Evolutionary conservation across 768 basidiomycete genomes (phyloP).

Genomic region (Rhodosporidiobolus odoratus): DNA sequence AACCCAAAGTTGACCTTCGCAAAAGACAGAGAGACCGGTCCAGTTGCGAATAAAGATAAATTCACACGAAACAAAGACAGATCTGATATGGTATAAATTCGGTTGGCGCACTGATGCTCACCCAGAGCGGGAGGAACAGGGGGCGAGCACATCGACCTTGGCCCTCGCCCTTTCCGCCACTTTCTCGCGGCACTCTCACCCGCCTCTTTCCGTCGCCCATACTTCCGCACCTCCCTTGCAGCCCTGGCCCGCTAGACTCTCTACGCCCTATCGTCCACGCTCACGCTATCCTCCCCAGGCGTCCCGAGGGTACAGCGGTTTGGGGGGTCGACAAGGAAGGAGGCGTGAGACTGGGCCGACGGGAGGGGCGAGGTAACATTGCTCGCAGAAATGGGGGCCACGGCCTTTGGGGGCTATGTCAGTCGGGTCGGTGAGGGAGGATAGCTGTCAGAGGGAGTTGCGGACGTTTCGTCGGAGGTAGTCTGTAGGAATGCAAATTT

Average conservation of each 20-base stretch:
- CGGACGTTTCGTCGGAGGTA: conserved; percentile 33
- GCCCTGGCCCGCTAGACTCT: conserved; percentile 24
- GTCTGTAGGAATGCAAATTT: conserved; percentile 6
- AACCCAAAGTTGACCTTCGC: too few species aligned
- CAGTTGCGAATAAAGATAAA: too few species aligned
- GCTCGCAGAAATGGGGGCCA: conserved; percentile 25
- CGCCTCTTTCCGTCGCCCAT: conserved; percentile 7
- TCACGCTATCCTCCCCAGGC: conserved; percentile 10
- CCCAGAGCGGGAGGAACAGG: neutral
- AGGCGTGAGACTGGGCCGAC: too few species aligned
- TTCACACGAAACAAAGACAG: neutral
- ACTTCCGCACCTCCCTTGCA: neutral
- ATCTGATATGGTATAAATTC: too few species aligned
- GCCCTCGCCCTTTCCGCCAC: conserved; percentile 15
- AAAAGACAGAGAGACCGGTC: too few species aligned
- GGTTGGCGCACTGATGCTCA: too few species aligned
- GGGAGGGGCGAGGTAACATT: conserved; percentile 29
- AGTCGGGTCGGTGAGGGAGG: conserved; percentile 26
- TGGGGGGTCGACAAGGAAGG: neutral
- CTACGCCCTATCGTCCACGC: conserved; percentile 16
- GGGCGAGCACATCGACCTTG: conserved; percentile 17
- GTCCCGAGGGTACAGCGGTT: conserved; percentile 21
- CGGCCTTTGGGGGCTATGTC: conserved; percentile 16
- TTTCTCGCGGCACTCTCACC: neutral
- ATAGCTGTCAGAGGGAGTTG: conserved; percentile 29